These are phyloP conservation scores for Acanthamoeba healyi DNA, from an alignment of 208 protist genomes.

Conservation along the genomic window DNA sequence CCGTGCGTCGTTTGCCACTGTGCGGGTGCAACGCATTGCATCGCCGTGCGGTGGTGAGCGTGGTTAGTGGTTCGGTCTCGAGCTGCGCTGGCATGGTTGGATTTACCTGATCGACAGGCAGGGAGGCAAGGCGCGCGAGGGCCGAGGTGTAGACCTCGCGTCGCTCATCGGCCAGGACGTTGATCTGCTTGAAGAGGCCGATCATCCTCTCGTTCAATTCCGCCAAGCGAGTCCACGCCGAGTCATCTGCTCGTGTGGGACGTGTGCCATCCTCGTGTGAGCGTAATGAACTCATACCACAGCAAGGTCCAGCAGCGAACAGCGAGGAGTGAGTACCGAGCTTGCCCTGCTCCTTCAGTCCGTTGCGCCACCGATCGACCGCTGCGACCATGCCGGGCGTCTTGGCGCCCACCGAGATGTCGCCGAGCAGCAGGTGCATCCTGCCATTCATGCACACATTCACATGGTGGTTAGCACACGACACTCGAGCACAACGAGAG, in stretches of 20 bases:
- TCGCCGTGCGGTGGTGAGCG: too few relatives aligned
- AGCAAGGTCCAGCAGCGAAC: not conserved
- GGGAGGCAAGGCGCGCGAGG: not conserved
- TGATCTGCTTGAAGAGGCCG: conserved; percentile 3
- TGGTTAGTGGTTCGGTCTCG: not conserved
- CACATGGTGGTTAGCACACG: too few relatives aligned
- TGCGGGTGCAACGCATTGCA: not conserved
- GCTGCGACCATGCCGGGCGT: conserved; percentile 96
- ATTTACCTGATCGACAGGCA: not conserved
- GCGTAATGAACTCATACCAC: too few relatives aligned
- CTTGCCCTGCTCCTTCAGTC: not conserved
- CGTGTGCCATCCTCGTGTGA: too few relatives aligned
- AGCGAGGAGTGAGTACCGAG: not conserved
- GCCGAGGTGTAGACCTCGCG: not conserved
- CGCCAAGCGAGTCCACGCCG: not conserved
- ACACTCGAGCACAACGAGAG: too few relatives aligned
- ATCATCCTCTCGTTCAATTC: not conserved
- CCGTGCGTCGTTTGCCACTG: not conserved
- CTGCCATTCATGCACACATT: too few relatives aligned
- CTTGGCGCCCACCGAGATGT: conserved; percentile 90
- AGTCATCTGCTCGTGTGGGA: not conserved
- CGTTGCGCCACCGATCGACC: conserved; percentile 94
- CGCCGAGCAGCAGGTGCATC: conserved; percentile 93
- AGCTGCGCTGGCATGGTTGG: too few relatives aligned
- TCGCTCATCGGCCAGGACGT: not conserved